These are phyloP conservation scores for Durio zibethinus DNA, from an alignment of 345 rosid species.

Conservation along the genomic window DNA sequence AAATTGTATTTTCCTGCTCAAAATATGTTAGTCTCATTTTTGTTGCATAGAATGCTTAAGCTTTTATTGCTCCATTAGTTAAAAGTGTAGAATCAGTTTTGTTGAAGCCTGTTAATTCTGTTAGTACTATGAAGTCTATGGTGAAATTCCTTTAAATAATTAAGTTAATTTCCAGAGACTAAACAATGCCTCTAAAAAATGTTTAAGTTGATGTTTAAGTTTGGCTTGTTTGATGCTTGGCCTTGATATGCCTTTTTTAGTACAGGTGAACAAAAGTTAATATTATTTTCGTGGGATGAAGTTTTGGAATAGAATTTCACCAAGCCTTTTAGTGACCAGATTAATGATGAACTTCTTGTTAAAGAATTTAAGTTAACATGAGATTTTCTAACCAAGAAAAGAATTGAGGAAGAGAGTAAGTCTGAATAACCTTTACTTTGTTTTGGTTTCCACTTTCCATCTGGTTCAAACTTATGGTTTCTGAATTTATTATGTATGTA, in stretches of 20 bases:
- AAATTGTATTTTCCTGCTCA: not conserved
- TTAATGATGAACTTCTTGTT: not conserved
- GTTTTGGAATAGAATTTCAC: not conserved
- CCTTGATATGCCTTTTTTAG: not conserved
- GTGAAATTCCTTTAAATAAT: not conserved
- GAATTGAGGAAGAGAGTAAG: not conserved
- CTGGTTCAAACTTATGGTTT: not conserved
- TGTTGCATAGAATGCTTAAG: not conserved
- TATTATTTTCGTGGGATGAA: no score
- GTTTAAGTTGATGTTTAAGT: not conserved
- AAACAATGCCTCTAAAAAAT: not conserved
- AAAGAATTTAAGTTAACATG: not conserved
- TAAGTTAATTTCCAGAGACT: not conserved
- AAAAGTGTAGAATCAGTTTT: not conserved
- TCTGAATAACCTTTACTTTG: not conserved
- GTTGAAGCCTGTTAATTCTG: not conserved
- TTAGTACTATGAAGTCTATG: not conserved
- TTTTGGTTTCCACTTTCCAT: not conserved
- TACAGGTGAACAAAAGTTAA: not conserved
- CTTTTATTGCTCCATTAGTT: not conserved
- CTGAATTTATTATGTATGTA: not conserved
- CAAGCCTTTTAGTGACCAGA: not conserved
- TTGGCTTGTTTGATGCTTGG: not conserved
- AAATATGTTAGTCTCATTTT: not conserved
- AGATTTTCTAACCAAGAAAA: not conserved